phyloP scores from a whole-genome alignment of 805 yeast genomes.

The Ogataea pini region DNA sequence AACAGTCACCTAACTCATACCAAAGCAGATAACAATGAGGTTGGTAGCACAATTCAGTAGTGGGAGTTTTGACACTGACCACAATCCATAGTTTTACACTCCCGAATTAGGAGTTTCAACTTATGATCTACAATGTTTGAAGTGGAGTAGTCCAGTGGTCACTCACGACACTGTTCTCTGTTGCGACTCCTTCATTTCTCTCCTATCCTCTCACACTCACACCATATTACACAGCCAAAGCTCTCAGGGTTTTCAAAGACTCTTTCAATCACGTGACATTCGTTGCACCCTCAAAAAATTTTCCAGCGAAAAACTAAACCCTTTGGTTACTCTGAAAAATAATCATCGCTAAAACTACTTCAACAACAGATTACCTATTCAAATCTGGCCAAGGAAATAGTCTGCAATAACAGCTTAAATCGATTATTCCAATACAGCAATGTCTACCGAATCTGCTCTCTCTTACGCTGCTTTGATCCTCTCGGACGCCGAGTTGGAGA shows the following conservation, averaged over 20 bases:
- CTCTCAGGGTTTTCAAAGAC: too few species aligned
- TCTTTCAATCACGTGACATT: neutral
- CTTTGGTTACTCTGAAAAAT: neutral
- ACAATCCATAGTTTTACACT: too few species aligned
- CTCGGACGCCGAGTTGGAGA: constrained; percentile 95
- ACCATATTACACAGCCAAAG: neutral
- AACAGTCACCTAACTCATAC: too few species aligned
- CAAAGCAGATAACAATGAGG: too few species aligned
- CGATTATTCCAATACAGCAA: constrained; percentile 47
- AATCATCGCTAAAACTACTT: neutral
- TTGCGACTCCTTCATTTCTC: neutral
- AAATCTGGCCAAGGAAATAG: constrained; percentile 36
- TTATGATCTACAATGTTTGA: too few species aligned
- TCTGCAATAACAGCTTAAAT: constrained; percentile 45
- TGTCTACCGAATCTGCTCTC: constrained; percentile 90
- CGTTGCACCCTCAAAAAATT: constrained; percentile 6
- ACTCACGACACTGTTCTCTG: neutral
- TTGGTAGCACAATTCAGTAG: too few species aligned
- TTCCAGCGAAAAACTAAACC: constrained; percentile 8
- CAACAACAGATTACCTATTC: neutral
- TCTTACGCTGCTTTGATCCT: constrained; percentile 98
- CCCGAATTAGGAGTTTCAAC: too few species aligned
- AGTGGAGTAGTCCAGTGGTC: too few species aligned
- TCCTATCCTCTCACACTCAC: neutral
- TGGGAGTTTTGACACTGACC: too few species aligned